Base-by-base conservation (phyloP, 2,329 filamentous ascomycete genomes). In the Intubia oerlemansii region DNA sequence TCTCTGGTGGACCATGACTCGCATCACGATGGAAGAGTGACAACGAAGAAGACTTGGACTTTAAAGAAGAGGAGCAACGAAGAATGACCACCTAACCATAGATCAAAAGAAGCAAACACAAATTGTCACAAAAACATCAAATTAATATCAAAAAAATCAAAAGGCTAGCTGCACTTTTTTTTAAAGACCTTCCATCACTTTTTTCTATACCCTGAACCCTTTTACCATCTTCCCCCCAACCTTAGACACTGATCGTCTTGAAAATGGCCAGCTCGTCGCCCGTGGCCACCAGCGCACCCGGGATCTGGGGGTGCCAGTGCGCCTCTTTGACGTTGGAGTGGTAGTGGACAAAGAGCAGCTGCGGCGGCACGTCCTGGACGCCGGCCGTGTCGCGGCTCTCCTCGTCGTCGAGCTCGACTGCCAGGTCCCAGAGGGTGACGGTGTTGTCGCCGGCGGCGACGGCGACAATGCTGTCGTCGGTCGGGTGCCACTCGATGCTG, bases 221-320 rank as follows among this genome's bases (percentile, higher is more conserved):
- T n/a, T n/a, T n/a, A n/a, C n/a, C n/a, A n/a, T n/a, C n/a, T n/a
- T n/a, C n/a, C n/a, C n/a, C n/a, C n/a, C 17, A n/a, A 9, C 17
- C 27, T 24, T 61, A 84, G 32, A 84, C 76, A 47, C 74, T 81
- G 45, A 85, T 85, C 2, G 78, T 84, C 49, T 77, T 72, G 53
- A 84, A 79, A 27, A 82, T 70, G 44, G 75, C 79, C 52, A 98
- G 93, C 51, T 73, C 73, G 44, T 82, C 76, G 8, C 88, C 88
- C 1, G 88, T 98, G 2, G 81, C 82, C 53, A 95, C 73, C 35
- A 95, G 54, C 19, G 71, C 72, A 17, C 88, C 88, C 1, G 81
- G 78, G 47, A 95, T 92, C 56, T 98, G 88, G 19, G 77, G 78
- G 54, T 95, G 85, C 85, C 88, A 98, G 54, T 98, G 88, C 21